phyloP scores from a whole-genome alignment of 2,329 filamentous ascomycete species.

The Trichothecium sympodiale region DNA sequence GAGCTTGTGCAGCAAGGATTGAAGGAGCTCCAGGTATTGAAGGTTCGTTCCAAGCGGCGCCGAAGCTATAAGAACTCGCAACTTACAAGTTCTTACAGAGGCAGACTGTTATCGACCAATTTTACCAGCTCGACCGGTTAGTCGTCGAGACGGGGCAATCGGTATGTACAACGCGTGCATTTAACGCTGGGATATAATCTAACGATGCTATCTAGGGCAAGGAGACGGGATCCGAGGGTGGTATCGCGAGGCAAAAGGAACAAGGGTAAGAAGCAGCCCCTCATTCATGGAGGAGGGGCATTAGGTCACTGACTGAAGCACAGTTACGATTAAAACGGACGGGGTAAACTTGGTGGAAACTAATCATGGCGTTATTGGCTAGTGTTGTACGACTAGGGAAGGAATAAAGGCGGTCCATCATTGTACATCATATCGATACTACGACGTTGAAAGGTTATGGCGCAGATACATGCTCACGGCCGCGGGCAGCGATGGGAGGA shows the following conservation, averaged over 20 bases:
- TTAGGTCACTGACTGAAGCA: too few relatives aligned
- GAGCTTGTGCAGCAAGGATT: constrained; percentile 82
- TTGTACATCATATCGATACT: too few relatives aligned
- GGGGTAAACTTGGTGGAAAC: too few relatives aligned
- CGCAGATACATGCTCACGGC: too few relatives aligned
- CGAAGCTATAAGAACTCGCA: not conserved
- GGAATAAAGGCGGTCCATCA: too few relatives aligned
- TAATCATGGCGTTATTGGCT: too few relatives aligned
- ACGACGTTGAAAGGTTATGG: too few relatives aligned
- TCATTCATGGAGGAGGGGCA: too few relatives aligned
- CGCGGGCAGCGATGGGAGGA: too few relatives aligned
- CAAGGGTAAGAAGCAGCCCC: constrained; percentile 49
- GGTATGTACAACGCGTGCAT: constrained; percentile 30
- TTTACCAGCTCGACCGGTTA: constrained; percentile 83
- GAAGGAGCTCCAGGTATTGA: constrained; percentile 78
- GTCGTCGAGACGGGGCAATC: constrained; percentile 84
- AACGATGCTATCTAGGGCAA: constrained; percentile 45
- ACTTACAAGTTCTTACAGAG: constrained; percentile 42
- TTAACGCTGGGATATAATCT: too few relatives aligned
- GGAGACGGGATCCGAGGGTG: constrained; percentile 54
- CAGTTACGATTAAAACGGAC: constrained; percentile 4
- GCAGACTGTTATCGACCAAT: constrained; percentile 89
- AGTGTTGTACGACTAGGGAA: too few relatives aligned
- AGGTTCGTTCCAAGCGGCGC: constrained; percentile 44
- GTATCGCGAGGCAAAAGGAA: constrained; percentile 66